Conservation (phyloP, 139 green algal species). For the Gonium pectorale region DNA sequence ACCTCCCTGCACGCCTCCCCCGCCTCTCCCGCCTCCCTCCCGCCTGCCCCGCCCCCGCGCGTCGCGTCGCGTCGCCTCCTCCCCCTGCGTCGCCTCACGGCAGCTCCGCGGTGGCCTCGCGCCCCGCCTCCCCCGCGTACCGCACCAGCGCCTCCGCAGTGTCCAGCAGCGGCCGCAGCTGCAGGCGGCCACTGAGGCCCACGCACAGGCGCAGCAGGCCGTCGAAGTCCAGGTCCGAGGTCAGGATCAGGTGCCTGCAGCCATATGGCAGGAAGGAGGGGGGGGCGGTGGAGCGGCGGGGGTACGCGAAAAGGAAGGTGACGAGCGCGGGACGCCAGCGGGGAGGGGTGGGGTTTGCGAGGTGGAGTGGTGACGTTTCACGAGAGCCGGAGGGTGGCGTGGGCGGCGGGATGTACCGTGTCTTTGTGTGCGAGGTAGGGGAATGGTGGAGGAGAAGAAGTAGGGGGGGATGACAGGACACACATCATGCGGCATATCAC, state of each 20-base stretch:
- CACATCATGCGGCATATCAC: too few species aligned
- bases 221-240: slow-evolving; percentile 76
- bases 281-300: not conserved
- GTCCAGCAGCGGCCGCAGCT: slow-evolving; percentile 70
- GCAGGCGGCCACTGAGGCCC: slow-evolving; percentile 70
- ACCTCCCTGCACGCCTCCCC: too few species aligned
- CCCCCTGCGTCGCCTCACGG: too few species aligned
- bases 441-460: too few species aligned
- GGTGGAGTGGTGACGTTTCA: not conserved
- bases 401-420: too few species aligned
- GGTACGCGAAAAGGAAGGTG: not conserved
- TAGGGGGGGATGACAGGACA: too few species aligned
- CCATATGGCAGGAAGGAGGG: not conserved
- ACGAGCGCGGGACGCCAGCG: not conserved
- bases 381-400: too few species aligned
- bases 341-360: not conserved
- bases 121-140: slow-evolving; percentile 43
- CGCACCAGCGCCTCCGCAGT: slow-evolving; percentile 71
- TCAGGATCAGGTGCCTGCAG: slow-evolving; percentile 31
- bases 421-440: too few species aligned
- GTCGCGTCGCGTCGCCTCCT: too few species aligned
- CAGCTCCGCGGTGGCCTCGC: slow-evolving; percentile 37
- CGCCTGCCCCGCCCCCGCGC: too few species aligned
- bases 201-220: slow-evolving; percentile 82
- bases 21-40: too few species aligned